Base-by-base conservation (phyloP, 2,329 filamentous ascomycete species). In the Aureobasidium leucospermi region DNA sequence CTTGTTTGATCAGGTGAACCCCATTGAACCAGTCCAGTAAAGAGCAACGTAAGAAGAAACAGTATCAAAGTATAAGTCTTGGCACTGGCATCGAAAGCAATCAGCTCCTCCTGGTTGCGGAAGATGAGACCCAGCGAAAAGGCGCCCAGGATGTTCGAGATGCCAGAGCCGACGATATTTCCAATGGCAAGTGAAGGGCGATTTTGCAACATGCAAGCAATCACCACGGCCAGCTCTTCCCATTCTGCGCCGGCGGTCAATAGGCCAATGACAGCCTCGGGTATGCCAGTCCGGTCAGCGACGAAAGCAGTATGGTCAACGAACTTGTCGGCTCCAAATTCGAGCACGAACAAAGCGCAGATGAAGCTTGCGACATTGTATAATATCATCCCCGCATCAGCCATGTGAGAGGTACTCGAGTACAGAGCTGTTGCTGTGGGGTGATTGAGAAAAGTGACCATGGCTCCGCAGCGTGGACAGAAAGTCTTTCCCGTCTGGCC, bases 191-290 rank as follows among this genome's bases (percentile, higher is more conserved):
- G 69, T 1, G 79, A 75, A 0, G 74, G 71, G 28, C 75, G 78
- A 31, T 73, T 68, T 56, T 76, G 78, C 2, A 74, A 69, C 34
- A 82, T 70, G 8, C 78, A 75, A 19, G 77, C 75, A 10, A 80
- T 63, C 2, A 82, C 75, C 0, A 83, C 78, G 1, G 73, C 75
- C 34, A 81, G 74, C 75, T 82, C 79, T 74, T 83, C 81, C 74
- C 77, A 83, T 70, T 82, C 80, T 43, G 75, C 79, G 16, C 79
- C 80, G 11, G 76, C 79, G 3, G 79, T 82, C 38, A 83, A 69
- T 7, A 83, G 72, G 4, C 74, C 78, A 62, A 83, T 75, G 29
- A 82, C 56, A 2, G 77, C 77, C 32, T 75, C 73, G 1, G 79
- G 75, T 11, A 83, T 69, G 15, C 75, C 71, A 1, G 77, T 67